Percentiles rank a stretch among this genome's conserved stretches.
Evolutionary conservation across 1,284 basidiomycete species (phyloP).

Genomic region (Moesziomyces sp.): DNA sequence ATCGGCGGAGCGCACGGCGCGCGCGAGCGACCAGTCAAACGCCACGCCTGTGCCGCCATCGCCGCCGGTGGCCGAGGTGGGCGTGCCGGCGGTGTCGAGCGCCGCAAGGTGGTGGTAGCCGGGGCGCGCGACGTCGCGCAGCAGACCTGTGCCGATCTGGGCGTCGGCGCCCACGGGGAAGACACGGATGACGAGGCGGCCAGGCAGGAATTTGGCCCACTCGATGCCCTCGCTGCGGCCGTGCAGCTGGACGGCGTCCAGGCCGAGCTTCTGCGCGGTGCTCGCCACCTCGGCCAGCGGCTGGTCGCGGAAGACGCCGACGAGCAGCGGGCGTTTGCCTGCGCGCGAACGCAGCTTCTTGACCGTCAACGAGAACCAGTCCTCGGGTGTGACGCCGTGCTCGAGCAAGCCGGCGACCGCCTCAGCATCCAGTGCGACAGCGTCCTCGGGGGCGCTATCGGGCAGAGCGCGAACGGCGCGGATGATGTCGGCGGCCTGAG

Average conservation of each 20-base stretch:
- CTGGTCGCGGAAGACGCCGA: conserved; percentile 67
- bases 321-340: conserved; percentile 55
- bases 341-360: conserved; percentile 39
- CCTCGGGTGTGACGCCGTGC: conserved; percentile 38
- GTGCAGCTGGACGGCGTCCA: conserved; percentile 66
- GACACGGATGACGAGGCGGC: conserved; percentile 60
- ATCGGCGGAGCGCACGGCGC: conserved; percentile 31
- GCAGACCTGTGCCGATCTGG: conserved; percentile 14
- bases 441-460: background rate
- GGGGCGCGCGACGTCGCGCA: conserved; percentile 52
- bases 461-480: conserved; percentile 50
- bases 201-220: conserved; percentile 64
- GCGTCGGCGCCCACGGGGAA: conserved; percentile 53
- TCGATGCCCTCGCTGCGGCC: conserved; percentile 58
- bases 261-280: conserved; percentile 42
- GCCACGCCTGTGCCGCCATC: conserved; percentile 59
- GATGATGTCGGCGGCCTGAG: conserved; percentile 56
- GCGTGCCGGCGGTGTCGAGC: conserved; percentile 54
- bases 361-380: conserved; percentile 61
- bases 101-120: conserved; percentile 64
- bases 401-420: conserved; percentile 19
- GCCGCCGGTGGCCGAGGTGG: conserved; percentile 11
- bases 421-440: background rate
- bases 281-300: conserved; percentile 55
- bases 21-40: conserved; percentile 61